phyloP scores from a whole-genome alignment of 2,329 filamentous ascomycete genomes.

The Talaromyces marneffei region DNA sequence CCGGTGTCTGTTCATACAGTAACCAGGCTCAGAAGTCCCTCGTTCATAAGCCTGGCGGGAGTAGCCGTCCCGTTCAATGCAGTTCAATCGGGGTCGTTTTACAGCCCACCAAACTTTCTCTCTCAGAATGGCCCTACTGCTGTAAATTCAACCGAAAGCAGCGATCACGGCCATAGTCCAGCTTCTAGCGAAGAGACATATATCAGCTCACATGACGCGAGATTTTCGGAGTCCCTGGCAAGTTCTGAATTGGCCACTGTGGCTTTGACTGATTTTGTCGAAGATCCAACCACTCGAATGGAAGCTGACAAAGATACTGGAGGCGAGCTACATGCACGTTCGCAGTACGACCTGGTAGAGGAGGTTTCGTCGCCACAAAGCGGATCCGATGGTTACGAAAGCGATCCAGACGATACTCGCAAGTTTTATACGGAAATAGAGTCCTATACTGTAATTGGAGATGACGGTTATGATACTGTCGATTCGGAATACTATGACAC shows the following conservation, averaged over 20 bases:
- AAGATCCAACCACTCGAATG: conserved; percentile 13
- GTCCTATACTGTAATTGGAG: neutral
- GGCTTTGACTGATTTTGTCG: neutral
- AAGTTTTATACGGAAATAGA: conserved; percentile 27
- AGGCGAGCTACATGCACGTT: conserved; percentile 22
- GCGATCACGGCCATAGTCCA: neutral
- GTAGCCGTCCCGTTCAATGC: neutral
- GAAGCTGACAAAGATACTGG: conserved; percentile 16
- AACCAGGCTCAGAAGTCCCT: neutral
- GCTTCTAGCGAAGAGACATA: neutral
- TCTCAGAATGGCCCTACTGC: neutral
- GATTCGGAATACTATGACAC: conserved; percentile 15
- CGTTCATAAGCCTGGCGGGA: neutral
- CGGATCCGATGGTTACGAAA: conserved; percentile 17
- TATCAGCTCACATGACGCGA: neutral
- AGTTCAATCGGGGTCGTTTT: neutral
- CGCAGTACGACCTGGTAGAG: conserved; percentile 23
- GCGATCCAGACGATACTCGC: conserved; percentile 29
- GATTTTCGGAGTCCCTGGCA: neutral
- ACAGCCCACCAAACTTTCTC: neutral
- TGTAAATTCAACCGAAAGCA: neutral
- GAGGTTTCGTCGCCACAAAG: conserved; percentile 16
- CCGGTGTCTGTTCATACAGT: conserved; percentile 1
- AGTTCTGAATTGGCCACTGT: neutral
- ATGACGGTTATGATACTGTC: conserved; percentile 20